phyloP scores from a whole-genome alignment of 441 rosid genomes.

The Pelargonium cotyledonis region DNA sequence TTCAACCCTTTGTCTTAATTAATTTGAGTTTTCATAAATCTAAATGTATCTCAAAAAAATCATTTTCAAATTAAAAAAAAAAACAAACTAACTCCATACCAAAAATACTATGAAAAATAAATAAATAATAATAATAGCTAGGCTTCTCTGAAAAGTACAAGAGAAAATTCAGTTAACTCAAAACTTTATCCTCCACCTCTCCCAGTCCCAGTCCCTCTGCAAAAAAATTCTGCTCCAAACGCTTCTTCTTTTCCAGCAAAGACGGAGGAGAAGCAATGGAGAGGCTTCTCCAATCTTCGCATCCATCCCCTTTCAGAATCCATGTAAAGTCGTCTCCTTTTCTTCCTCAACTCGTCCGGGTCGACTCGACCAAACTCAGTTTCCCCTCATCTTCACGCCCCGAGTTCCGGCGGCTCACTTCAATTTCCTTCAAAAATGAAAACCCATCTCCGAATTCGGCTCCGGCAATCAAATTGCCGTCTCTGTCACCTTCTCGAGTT shows the following conservation, averaged over 20 bases:
- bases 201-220: slow-evolving; percentile 1
- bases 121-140: too few species aligned
- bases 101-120: too few species aligned
- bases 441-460: slow-evolving; percentile 21
- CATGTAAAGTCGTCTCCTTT: slow-evolving; percentile 29
- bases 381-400: slow-evolving; percentile 23
- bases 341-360: slow-evolving; percentile 35
- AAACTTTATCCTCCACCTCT: slow-evolving; percentile 25
- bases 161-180: too few species aligned
- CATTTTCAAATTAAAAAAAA: too few species aligned
- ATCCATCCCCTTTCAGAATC: slow-evolving; percentile 40
- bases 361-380: slow-evolving; percentile 30
- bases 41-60: too few species aligned
- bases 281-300: slow-evolving; percentile 72
- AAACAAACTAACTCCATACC: too few species aligned
- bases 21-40: too few species aligned
- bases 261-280: slow-evolving; percentile 57
- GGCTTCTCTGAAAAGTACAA: too few species aligned
- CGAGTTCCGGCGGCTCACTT: slow-evolving; percentile 37
- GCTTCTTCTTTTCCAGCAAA: neutral
- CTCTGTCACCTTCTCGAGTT: slow-evolving; percentile 21
- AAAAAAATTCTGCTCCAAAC: neutral
- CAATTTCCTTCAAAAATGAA: slow-evolving; percentile 36
- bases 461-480: slow-evolving; percentile 15
- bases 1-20: too few species aligned